phyloP scores from a whole-genome alignment of 805 yeast genomes.

The Ogataea pignaliae region DNA sequence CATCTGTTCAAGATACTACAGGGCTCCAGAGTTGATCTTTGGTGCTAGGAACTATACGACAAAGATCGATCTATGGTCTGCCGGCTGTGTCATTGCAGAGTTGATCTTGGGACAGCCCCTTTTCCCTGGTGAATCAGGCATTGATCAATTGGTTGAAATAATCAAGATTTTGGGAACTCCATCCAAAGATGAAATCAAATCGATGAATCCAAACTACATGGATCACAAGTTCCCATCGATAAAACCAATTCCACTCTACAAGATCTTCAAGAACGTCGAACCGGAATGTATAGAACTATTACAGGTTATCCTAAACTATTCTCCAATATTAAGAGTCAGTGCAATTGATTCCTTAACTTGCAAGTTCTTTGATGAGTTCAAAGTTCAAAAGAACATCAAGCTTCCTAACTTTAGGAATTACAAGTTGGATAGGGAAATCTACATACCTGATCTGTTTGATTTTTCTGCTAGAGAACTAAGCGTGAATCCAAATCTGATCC shows the following conservation, averaged over 20 bases:
- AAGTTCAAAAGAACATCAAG: slow-evolving; percentile 23
- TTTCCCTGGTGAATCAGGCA: slow-evolving; percentile 97
- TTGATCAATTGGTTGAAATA: slow-evolving; percentile 94
- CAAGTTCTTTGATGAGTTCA: slow-evolving; percentile 53
- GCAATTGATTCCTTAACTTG: slow-evolving; percentile 51
- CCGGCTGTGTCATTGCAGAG: slow-evolving; percentile 98
- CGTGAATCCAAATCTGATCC: slow-evolving; percentile 37
- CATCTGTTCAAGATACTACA: slow-evolving; percentile 92
- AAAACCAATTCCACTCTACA: slow-evolving; percentile 68
- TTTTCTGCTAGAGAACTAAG: slow-evolving; percentile 49
- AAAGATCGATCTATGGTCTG: slow-evolving; percentile 95
- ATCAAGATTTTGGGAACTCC: slow-evolving; percentile 97
- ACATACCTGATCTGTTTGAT: slow-evolving; percentile 47
- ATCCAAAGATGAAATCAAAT: slow-evolving; percentile 79
- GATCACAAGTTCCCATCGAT: slow-evolving; percentile 92
- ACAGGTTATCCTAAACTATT: slow-evolving; percentile 56
- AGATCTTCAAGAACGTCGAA: slow-evolving; percentile 58
- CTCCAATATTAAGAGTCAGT: slow-evolving; percentile 60
- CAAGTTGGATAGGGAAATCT: slow-evolving; percentile 31
- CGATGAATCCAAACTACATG: slow-evolving; percentile 96
- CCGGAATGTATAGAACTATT: slow-evolving; percentile 53
- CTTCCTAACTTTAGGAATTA: slow-evolving; percentile 37
- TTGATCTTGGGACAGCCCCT: slow-evolving; percentile 91
- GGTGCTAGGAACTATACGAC: slow-evolving; percentile 97
- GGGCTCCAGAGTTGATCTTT: slow-evolving; percentile 97